Percentiles rank a stretch among this genome's conserved stretches.
Evolutionary conservation across 108 stramenopile genomes (phyloP).

Genomic region (Pseudonitzschia delicatissima): DNA sequence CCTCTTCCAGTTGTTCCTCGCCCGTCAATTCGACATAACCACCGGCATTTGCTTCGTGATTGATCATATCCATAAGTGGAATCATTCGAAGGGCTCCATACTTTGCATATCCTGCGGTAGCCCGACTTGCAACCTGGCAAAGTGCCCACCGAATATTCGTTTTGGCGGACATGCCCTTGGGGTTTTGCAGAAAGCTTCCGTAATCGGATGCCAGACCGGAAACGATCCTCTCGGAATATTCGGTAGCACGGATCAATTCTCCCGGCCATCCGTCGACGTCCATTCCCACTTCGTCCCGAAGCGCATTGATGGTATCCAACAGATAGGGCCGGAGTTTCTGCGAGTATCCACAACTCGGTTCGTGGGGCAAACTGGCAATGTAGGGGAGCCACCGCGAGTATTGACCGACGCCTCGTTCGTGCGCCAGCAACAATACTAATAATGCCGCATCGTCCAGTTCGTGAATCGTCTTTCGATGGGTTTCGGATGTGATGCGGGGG

Average conservation of each 20-base stretch:
- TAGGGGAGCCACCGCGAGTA: conserved; percentile 72
- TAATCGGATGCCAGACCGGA: conserved; percentile 36
- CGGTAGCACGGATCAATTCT: conserved; percentile 64
- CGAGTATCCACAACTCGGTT: conserved; percentile 75
- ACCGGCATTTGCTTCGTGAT: conserved; percentile 73
- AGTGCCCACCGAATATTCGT: conserved; percentile 74
- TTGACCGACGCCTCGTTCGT: conserved; percentile 66
- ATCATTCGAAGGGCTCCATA: conserved; percentile 68
- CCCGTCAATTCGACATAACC: conserved; percentile 74
- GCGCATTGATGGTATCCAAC: conserved; percentile 61
- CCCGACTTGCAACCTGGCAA: conserved; percentile 78
- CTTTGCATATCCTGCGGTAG: conserved; percentile 55
- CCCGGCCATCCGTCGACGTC: conserved; percentile 74
- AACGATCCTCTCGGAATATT: conserved; percentile 56
- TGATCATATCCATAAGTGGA: conserved; percentile 78
- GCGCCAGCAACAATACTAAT: conserved; percentile 59
- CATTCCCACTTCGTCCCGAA: conserved; percentile 65
- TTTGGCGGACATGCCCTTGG: conserved; percentile 25
- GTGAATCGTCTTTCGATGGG: conserved; percentile 30
- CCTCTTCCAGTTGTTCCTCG: conserved; percentile 42
- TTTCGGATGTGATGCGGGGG: conserved; percentile 49
- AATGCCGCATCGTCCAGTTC: conserved; percentile 77
- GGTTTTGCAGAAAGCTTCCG: conserved; percentile 39
- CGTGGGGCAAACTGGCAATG: conserved; percentile 69
- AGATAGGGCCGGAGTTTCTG: conserved; percentile 49